A percentile compares a stretch with the other conserved stretches of the same genome.
Conservation (phyloP, 1,284 basidiomycete species). For the Vanrija pseudolonga region DNA sequence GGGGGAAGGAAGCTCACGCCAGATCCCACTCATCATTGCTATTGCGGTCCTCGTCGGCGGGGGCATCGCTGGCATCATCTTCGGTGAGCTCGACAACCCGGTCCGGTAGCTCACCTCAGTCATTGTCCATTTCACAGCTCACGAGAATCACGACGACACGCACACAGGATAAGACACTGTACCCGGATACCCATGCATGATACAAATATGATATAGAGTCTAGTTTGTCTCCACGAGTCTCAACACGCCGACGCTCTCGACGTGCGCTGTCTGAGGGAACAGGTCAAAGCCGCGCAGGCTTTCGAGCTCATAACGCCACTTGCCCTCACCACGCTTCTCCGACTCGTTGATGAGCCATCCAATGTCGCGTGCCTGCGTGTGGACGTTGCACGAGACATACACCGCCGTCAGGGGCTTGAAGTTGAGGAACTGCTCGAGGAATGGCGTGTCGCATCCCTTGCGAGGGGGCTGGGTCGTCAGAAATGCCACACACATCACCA, state of each 20-base stretch:
- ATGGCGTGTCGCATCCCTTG: conserved; percentile 81
- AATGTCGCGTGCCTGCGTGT: conserved; percentile 49
- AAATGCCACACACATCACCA: neutral
- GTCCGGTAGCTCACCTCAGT: neutral
- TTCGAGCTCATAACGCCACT: conserved; percentile 57
- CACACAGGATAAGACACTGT: neutral
- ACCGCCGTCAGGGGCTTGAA: conserved; percentile 72
- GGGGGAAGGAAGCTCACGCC: no score
- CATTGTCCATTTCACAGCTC: neutral
- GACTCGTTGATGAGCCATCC: conserved; percentile 21
- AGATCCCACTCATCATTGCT: conserved; percentile 18
- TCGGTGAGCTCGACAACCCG: neutral
- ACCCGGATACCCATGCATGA: conserved; percentile 2
- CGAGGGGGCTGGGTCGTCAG: conserved; percentile 65
- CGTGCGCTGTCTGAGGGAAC: conserved; percentile 62
- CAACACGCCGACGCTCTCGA: conserved; percentile 61
- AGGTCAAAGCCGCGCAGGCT: conserved; percentile 82
- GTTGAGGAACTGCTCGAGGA: conserved; percentile 70
- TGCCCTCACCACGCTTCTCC: conserved; percentile 18
- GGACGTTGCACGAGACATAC: conserved; percentile 89
- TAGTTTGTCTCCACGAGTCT: conserved; percentile 39
- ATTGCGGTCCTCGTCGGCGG: conserved; percentile 19
- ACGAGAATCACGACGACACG: no score
- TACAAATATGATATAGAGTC: neutral
- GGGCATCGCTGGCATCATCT: conserved; percentile 19